Evolutionary conservation across 495 filamentous ascomycete species (phyloP).

Genomic region (Cryomyces antarcticus): DNA sequence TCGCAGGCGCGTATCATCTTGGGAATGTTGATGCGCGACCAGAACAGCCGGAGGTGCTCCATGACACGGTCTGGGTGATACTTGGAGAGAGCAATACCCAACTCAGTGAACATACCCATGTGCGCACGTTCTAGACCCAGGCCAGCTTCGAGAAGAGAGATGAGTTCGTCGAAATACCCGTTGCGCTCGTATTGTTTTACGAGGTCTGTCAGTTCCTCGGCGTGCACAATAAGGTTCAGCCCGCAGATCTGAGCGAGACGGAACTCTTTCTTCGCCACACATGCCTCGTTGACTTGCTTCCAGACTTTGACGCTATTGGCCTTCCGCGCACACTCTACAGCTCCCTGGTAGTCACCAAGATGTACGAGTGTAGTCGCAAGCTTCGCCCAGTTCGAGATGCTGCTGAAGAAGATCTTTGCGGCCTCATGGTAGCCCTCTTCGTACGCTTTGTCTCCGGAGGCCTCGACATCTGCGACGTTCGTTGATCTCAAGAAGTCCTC

Average conservation of each 20-base stretch:
- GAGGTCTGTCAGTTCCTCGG: constrained; percentile 82
- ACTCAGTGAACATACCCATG: constrained; percentile 93
- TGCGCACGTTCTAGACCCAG: constrained; percentile 81
- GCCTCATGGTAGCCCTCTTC: constrained; percentile 87
- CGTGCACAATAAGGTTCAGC: constrained; percentile 95
- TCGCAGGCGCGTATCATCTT: constrained; percentile 94
- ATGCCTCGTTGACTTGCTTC: constrained; percentile 97
- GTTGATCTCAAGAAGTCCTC: constrained; percentile 90
- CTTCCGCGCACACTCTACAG: constrained; percentile 95
- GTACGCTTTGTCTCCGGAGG: constrained; percentile 95
- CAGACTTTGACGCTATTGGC: constrained; percentile 99
- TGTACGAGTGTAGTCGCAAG: constrained; percentile 92
- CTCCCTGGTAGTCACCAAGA: constrained; percentile 90
- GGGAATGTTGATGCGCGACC: constrained; percentile 94
- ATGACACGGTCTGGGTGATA: constrained; percentile 92
- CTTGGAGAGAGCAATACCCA: constrained; percentile 88
- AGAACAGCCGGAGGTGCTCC: constrained; percentile 99
- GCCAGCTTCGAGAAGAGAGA: constrained; percentile 81
- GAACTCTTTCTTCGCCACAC: constrained; percentile 97
- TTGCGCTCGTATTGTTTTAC: constrained; percentile 93
- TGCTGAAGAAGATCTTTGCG: constrained; percentile 95
- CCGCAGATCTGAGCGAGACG: constrained; percentile 97
- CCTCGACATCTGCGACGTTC: constrained; percentile 88
- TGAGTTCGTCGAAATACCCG: constrained; percentile 97
- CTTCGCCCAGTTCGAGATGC: constrained; percentile 99